Evolutionary conservation across 2,329 filamentous ascomycete species (phyloP), one percentile per base, ranked within the genome.

Genomic region (Huntiella abstrusa): DNA sequence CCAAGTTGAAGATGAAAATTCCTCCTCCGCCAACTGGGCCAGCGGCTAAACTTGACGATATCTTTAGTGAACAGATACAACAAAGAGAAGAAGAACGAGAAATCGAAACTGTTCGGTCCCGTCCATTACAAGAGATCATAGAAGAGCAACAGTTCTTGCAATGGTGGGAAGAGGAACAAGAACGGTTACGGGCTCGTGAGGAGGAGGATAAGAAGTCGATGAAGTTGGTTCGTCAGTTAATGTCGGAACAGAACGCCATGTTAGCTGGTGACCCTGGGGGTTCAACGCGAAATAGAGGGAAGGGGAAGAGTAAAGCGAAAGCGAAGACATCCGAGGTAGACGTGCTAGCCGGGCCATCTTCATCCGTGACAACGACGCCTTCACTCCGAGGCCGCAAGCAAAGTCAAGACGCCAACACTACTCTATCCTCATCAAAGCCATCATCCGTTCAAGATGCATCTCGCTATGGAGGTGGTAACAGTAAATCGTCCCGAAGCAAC

Each of bases 71-170:
- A 56, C 86, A 98, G 61, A 76, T 80, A 58, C 44, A 50, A 41
- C 35, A 50, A 15, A 75, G 75, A 6, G 87, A 95, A 58, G 91
- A 92, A 57, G 76, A 85, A 48, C 35, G 39, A 8, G 77, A 92
- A 51, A 80, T 76, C 45, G 87, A 94, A 58, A 84, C 86, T 1
- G 78, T 78, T 8, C 83, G 86, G 2, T 95, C 93, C 62, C 74
- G 88, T 47, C 91, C 83, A 52, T 64, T 98, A 28, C 79, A 92
- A 56, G 91, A 96, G 52, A 98, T 98, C 49, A 91, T 98, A 59
- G 77, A 91, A 53, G 91, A 98, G 61, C 91, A 98, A 58, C 85
- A 85, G 44, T 98, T 98, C 58, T 84, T 95, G 58, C 79, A 92
- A 58, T 94, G 87, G 86, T 94, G 86, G 86, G 84, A 92, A 53